Conservation (phyloP, 805 yeast genomes). For the Sporopachydermia lactativora region DNA sequence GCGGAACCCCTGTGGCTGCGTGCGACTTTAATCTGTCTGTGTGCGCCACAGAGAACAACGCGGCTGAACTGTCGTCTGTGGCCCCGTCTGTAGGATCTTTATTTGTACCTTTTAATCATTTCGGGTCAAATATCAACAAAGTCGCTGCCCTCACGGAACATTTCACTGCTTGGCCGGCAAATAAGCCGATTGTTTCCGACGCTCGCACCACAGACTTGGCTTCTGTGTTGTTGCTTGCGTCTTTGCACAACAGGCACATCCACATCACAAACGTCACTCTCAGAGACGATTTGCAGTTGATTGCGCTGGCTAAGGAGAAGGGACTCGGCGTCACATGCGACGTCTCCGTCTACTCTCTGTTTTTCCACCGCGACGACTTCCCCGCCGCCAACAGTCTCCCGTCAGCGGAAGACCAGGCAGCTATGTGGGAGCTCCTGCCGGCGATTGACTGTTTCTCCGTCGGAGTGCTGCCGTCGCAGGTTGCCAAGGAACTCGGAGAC, state of each 20-base stretch:
- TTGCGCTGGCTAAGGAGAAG: conserved; percentile 74
- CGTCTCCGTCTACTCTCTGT: conserved; percentile 67
- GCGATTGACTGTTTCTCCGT: conserved; percentile 77
- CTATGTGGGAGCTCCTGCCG: conserved; percentile 63
- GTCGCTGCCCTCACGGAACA: conserved; percentile 72
- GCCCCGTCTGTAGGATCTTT: conserved; percentile 60
- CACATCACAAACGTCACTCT: conserved; percentile 81
- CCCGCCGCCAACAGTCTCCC: conserved; percentile 67
- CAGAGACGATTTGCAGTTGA: conserved; percentile 69
- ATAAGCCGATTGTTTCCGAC: conserved; percentile 80
- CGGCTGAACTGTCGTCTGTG: conserved; percentile 44
- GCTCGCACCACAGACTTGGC: conserved; percentile 88
- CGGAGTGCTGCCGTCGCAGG: conserved; percentile 62
- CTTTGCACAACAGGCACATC: conserved; percentile 70
- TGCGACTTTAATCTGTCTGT: conserved; percentile 76
- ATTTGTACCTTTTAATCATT: conserved; percentile 67
- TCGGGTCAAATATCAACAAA: conserved; percentile 39
- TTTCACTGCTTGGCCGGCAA: conserved; percentile 70
- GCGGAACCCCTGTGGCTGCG: conserved; percentile 46
- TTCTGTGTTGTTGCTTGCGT: conserved; percentile 79
- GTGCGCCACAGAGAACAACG: conserved; percentile 67
- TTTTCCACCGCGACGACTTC: conserved; percentile 51
- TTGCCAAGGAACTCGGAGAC: conserved; percentile 53
- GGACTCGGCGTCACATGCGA: conserved; percentile 80
- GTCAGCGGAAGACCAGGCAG: conserved; percentile 63